phyloP scores from a whole-genome alignment of 208 protist species.

The Vickermania ingenoplastis region DNA sequence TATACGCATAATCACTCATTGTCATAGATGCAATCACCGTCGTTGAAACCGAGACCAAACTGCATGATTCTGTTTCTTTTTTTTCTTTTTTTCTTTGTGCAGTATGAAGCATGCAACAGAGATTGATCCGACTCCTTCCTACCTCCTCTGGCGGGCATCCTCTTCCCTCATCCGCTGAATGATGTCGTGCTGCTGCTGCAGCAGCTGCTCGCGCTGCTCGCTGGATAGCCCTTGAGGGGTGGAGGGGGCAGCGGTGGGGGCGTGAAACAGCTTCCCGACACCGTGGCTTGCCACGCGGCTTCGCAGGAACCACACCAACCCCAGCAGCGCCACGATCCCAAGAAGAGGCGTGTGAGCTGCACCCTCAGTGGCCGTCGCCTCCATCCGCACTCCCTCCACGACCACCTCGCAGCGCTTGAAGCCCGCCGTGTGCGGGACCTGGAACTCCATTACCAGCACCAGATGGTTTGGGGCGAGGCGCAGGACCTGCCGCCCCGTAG shows the following conservation, averaged over 20 bases:
- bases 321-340: neutral
- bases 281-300: too few relatives aligned
- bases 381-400: neutral
- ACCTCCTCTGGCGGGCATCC: slow-evolving; percentile 16
- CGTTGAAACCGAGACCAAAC: too few relatives aligned
- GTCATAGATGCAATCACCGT: too few relatives aligned
- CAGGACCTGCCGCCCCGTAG: neutral
- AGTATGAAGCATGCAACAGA: too few relatives aligned
- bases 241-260: slow-evolving; percentile 8
- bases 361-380: neutral
- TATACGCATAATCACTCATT: too few relatives aligned
- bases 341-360: neutral
- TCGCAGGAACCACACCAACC: neutral
- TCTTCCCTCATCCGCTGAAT: slow-evolving; percentile 62
- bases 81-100: too few relatives aligned
- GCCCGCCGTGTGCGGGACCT: neutral
- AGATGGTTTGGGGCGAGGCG: neutral
- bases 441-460: neutral
- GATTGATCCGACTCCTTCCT: too few relatives aligned
- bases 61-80: neutral
- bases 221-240: slow-evolving; percentile 15
- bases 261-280: too few relatives aligned
- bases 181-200: slow-evolving; percentile 36
- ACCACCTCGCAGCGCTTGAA: neutral
- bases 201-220: slow-evolving; percentile 19